Evolutionary conservation across 2,329 filamentous ascomycete genomes (phyloP).

Genomic region (Cytospora piceicola): DNA sequence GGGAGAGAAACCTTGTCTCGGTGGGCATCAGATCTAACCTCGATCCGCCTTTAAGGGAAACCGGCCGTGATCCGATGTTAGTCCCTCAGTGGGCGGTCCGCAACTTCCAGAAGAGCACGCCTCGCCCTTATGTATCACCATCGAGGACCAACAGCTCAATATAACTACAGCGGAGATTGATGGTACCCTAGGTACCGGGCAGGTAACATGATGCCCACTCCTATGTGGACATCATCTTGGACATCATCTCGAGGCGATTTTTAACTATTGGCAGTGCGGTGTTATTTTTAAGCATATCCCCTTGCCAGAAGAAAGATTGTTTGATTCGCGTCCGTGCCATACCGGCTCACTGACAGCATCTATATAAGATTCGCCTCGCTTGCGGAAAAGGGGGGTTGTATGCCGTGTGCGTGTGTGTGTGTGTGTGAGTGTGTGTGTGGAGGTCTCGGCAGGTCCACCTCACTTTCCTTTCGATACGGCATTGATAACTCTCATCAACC

Average conservation of each 20-base stretch:
- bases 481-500: background rate
- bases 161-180: background rate
- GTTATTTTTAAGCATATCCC: background rate
- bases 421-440: conserved; percentile 13
- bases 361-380: conserved; percentile 18
- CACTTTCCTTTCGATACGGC: conserved; percentile 3
- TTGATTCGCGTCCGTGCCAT: background rate
- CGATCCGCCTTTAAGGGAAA: background rate
- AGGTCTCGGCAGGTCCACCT: conserved; percentile 12
- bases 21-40: background rate
- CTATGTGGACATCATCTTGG: background rate
- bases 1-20: too few species aligned
- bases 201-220: background rate
- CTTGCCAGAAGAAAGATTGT: background rate
- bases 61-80: background rate
- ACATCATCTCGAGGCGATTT: background rate
- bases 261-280: background rate
- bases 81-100: background rate
- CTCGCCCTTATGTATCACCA: background rate
- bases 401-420: conserved; percentile 7
- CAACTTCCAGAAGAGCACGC: background rate
- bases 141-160: background rate
- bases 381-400: conserved; percentile 23
- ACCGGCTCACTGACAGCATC: background rate
- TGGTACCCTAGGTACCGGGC: background rate